Conservation (phyloP, 2,329 filamentous ascomycete genomes). For the Paraphoma sp. region DNA sequence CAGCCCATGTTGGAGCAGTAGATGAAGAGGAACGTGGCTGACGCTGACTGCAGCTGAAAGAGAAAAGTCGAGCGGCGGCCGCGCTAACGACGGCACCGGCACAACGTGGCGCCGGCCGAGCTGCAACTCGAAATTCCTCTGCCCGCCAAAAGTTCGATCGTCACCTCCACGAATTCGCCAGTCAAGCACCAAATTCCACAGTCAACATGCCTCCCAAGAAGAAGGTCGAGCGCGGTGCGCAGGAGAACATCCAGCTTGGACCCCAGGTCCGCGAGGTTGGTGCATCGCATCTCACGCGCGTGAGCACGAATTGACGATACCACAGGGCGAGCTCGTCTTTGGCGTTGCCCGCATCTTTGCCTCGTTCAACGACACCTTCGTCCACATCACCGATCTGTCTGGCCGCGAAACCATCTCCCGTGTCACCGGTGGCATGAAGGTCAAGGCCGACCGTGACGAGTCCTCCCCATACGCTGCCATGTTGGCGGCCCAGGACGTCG, state of each 20-base stretch:
- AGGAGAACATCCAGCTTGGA: conserved; percentile 94
- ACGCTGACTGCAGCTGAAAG: conserved; percentile 10
- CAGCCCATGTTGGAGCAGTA: conserved; percentile 35
- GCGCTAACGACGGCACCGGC: conserved; percentile 22
- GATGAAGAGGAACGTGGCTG: conserved; percentile 13
- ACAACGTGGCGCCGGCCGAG: conserved; percentile 19
- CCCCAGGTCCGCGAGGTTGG: conserved; percentile 90
- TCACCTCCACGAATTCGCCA: conserved; percentile 35
- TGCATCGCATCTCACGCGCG: conserved; percentile 11
- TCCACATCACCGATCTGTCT: conserved; percentile 98
- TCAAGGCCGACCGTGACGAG: conserved; percentile 96
- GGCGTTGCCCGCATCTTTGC: conserved; percentile 98
- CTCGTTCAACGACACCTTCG: conserved; percentile 70
- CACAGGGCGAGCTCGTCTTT: conserved; percentile 90
- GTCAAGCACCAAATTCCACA: conserved; percentile 33
- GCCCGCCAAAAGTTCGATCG: conserved; percentile 28
- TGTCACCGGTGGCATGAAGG: conserved; percentile 99
- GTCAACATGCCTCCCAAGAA: conserved; percentile 85
- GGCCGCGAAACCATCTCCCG: conserved; percentile 99
- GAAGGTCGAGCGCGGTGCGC: conserved; percentile 75
- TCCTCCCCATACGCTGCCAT: conserved; percentile 99
- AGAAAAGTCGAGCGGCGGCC: conserved; percentile 26
- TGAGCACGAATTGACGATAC: conserved; percentile 26
- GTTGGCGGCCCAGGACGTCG: conserved; percentile 94
- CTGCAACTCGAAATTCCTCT: conserved; percentile 3